Evolutionary conservation across 2,329 filamentous ascomycete species (phyloP).

Genomic region (Amesomyces nigricolor): DNA sequence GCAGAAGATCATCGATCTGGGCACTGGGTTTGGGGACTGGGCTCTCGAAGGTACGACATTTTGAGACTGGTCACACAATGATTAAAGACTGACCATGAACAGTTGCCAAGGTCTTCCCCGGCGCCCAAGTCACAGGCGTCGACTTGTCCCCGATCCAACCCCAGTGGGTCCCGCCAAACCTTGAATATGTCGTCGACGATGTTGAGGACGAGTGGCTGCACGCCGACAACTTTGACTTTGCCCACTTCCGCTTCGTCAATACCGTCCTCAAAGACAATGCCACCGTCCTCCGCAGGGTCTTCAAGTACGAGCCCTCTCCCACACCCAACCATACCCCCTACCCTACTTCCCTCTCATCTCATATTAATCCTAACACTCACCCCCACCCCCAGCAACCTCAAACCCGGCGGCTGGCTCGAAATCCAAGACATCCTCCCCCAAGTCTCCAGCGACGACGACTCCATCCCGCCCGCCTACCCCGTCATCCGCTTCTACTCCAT

Average conservation of each 20-base stretch:
- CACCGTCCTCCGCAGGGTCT: constrained; percentile 16
- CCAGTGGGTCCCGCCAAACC: constrained; percentile 47
- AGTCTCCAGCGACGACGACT: constrained; percentile 40
- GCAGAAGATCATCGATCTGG: constrained; percentile 47
- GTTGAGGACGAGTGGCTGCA: constrained; percentile 51
- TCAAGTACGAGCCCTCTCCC: constrained; percentile 17
- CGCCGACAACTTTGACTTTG: constrained; percentile 52
- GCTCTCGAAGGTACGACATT: constrained; percentile 43
- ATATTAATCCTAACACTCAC: background rate
- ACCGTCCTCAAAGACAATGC: constrained; percentile 44
- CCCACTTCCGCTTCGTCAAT: constrained; percentile 53
- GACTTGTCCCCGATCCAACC: constrained; percentile 39
- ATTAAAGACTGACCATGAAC: background rate
- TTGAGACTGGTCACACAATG: background rate
- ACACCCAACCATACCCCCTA: no score
- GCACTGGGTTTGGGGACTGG: constrained; percentile 51
- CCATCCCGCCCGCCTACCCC: constrained; percentile 38
- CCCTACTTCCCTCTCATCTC: background rate
- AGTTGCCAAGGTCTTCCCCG: constrained; percentile 43
- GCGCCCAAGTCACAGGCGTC: constrained; percentile 43
- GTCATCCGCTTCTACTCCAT: constrained; percentile 31
- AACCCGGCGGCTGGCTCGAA: constrained; percentile 46
- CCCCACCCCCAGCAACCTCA: constrained; percentile 32
- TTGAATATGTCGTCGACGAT: constrained; percentile 53
- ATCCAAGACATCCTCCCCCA: constrained; percentile 41